Evolutionary conservation across 2,329 filamentous ascomycete genomes (phyloP).

Genomic region (Phaeosphaeriaceae sp.): DNA sequence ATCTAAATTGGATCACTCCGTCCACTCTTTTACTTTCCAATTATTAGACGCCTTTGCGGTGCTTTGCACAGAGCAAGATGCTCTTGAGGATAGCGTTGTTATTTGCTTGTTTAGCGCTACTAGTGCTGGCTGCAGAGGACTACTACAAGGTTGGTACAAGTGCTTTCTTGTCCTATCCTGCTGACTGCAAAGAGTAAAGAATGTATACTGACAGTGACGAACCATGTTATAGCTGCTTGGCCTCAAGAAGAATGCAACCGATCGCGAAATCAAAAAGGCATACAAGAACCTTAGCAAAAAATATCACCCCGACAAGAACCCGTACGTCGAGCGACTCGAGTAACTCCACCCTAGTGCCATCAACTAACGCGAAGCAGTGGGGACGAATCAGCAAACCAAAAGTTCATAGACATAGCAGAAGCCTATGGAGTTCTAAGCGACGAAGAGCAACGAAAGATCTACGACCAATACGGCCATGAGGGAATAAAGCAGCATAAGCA

Average conservation of each 20-base stretch:
- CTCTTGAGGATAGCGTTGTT: conserved; percentile 52
- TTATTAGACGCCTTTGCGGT: conserved; percentile 17
- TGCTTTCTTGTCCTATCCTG: neutral
- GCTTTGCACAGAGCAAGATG: conserved; percentile 44
- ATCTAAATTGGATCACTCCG: conserved; percentile 21
- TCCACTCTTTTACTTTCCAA: conserved; percentile 27
- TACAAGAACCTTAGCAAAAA: conserved; percentile 94
- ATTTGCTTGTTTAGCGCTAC: conserved; percentile 51
- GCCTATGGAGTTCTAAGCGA: conserved; percentile 93
- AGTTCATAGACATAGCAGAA: conserved; percentile 92
- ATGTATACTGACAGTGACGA: no score
- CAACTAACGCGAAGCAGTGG: conserved; percentile 59
- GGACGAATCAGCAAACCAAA: conserved; percentile 80
- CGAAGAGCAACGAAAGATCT: conserved; percentile 80
- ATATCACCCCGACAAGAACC: conserved; percentile 97
- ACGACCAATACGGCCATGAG: conserved; percentile 93
- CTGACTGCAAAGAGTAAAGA: no score
- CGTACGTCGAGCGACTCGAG: conserved; percentile 63
- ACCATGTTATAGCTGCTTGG: conserved; percentile 71
- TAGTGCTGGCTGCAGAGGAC: conserved; percentile 65
- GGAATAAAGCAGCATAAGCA: conserved; percentile 83
- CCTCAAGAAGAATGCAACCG: conserved; percentile 77
- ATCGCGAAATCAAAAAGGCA: conserved; percentile 90
- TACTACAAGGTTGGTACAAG: conserved; percentile 72
- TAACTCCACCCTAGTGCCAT: neutral